These are phyloP conservation scores for Dendrobium huoshanense DNA, from an alignment of 106 monocot species.

Conservation along the genomic window DNA sequence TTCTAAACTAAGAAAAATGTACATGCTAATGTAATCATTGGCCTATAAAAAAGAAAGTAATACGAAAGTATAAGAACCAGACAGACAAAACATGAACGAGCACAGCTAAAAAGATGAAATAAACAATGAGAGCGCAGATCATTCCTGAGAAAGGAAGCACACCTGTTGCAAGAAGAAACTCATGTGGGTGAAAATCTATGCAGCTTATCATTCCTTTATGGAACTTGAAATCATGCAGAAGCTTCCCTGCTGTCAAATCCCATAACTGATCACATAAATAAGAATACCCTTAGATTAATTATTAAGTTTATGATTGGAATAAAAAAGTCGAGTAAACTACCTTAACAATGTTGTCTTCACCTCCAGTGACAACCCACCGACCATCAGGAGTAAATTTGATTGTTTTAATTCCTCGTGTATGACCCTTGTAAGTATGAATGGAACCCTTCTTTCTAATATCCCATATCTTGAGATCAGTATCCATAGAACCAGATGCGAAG, in stretches of 20 bases:
- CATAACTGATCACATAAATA: constrained; percentile 37
- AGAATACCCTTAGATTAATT: constrained; percentile 8
- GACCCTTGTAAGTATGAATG: constrained; percentile 92
- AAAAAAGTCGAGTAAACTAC: constrained; percentile 19
- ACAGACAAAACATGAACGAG: not conserved
- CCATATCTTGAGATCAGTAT: constrained; percentile 94
- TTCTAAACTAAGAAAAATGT: not conserved
- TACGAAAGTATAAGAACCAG: not conserved
- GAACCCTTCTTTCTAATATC: constrained; percentile 91
- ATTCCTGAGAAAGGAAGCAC: constrained; percentile 1
- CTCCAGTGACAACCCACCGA: constrained; percentile 96
- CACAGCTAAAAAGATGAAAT: not conserved
- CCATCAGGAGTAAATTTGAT: constrained; percentile 92
- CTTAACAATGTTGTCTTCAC: constrained; percentile 85
- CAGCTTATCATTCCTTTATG: constrained; percentile 65
- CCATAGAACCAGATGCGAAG: constrained; percentile 86
- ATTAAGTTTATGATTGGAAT: constrained; percentile 1
- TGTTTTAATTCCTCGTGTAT: constrained; percentile 58
- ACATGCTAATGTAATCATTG: not conserved
- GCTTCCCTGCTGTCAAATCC: constrained; percentile 97
- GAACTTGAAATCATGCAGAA: constrained; percentile 84
- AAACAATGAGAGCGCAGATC: not conserved
- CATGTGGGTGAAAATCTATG: constrained; percentile 90
- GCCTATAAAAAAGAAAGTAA: not conserved
- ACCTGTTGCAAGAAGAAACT: constrained; percentile 97